Evolutionary conservation across 139 green algal species (phyloP).

Genomic region (Protoeuglena noctilucae): DNA sequence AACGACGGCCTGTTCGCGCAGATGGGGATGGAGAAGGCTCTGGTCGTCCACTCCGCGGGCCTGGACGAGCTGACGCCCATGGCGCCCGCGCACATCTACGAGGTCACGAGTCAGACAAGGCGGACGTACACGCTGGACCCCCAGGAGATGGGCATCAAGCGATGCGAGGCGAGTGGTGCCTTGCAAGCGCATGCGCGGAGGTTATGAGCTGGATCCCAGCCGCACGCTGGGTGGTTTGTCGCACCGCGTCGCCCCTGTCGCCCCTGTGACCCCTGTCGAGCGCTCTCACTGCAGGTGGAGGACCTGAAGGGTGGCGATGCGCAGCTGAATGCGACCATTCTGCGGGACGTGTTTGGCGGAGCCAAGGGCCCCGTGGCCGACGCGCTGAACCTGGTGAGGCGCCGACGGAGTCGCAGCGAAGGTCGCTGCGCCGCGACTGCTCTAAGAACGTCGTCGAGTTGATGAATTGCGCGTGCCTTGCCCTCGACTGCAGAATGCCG

Average conservation of each 20-base stretch:
- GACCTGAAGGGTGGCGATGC: constrained; percentile 83
- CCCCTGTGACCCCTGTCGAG: too few species aligned
- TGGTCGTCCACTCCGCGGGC: constrained; percentile 88
- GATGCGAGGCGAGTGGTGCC: too few species aligned
- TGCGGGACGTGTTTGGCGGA: constrained; percentile 77
- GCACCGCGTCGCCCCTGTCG: too few species aligned
- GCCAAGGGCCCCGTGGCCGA: constrained; percentile 69
- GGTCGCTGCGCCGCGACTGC: constrained; percentile 9
- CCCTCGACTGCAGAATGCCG: constrained; percentile 10
- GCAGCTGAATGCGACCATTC: constrained; percentile 69
- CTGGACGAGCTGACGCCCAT: constrained; percentile 97
- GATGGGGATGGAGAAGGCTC: constrained; percentile 64
- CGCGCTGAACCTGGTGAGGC: constrained; percentile 77
- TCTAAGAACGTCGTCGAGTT: neutral
- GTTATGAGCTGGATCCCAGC: too few species aligned
- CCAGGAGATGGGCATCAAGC: constrained; percentile 68
- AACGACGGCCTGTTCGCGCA: constrained; percentile 16
- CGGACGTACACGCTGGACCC: constrained; percentile 45
- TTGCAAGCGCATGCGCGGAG: too few species aligned
- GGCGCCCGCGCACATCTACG: constrained; percentile 72
- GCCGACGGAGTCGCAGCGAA: constrained; percentile 24
- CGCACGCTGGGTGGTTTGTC: too few species aligned
- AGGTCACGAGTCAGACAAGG: constrained; percentile 40
- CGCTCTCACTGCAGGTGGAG: too few species aligned
- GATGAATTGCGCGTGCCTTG: neutral